Percentiles rank a stretch among this genome's conserved stretches.
Conservation (phyloP, 768 basidiomycete genomes). For the Coprinellus aureogranulatus region DNA sequence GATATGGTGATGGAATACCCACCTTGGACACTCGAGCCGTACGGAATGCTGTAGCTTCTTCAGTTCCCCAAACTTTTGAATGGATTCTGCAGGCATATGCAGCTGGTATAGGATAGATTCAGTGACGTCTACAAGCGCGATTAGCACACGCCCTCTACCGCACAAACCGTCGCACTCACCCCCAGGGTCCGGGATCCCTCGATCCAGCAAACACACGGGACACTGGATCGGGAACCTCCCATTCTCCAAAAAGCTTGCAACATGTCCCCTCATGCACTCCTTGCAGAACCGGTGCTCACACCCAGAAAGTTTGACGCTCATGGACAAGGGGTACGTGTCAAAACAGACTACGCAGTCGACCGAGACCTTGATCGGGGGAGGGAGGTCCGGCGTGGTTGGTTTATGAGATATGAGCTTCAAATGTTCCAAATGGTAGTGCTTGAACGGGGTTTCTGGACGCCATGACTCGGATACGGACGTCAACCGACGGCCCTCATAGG, state of each 20-base stretch:
- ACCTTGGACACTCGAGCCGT: slow-evolving; percentile 9
- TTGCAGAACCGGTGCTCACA: slow-evolving; percentile 12
- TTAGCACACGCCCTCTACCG: background rate
- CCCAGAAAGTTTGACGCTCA: slow-evolving; percentile 4
- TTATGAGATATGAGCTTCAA: slow-evolving; percentile 3
- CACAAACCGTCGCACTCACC: background rate
- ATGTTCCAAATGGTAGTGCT: slow-evolving; percentile 1
- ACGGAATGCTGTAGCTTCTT: slow-evolving; percentile 9
- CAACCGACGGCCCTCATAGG: too few relatives aligned
- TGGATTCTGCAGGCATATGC: slow-evolving; percentile 3
- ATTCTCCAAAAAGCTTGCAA: slow-evolving; percentile 8
- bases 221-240: slow-evolving; percentile 11
- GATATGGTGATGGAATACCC: too few relatives aligned
- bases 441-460: slow-evolving; percentile 1
- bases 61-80: slow-evolving; percentile 8
- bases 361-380: slow-evolving; percentile 1
- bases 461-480: slow-evolving; percentile 1
- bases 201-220: slow-evolving; percentile 8
- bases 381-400: background rate
- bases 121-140: slow-evolving; percentile 2
- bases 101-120: slow-evolving; percentile 1
- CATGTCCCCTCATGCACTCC: slow-evolving; percentile 10
- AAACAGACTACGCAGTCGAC: slow-evolving; percentile 10
- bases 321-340: slow-evolving; percentile 1
- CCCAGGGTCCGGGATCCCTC: slow-evolving; percentile 9